Conservation (phyloP, 345 rosid genomes). For the Luvunga scandens region DNA sequence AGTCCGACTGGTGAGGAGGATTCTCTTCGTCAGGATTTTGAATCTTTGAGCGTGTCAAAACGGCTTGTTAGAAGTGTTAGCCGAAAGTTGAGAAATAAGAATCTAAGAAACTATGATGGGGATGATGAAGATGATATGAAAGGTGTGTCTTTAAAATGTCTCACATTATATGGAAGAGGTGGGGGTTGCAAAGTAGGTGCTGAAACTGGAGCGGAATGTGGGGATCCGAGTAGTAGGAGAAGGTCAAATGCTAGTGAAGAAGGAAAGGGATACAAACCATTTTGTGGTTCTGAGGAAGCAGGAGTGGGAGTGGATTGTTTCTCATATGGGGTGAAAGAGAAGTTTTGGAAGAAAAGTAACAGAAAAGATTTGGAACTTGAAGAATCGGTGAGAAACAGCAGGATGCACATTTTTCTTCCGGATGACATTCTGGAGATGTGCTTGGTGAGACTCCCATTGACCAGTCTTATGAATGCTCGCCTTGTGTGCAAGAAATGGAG, state of each 20-base stretch:
- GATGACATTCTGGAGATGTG: conserved; percentile 93
- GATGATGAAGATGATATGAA: conserved; percentile 51
- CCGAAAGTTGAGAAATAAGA: conserved; percentile 68
- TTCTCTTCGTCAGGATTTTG: conserved; percentile 57
- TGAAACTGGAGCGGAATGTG: conserved; percentile 72
- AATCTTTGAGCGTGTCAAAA: conserved; percentile 67
- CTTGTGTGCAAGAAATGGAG: conserved; percentile 98
- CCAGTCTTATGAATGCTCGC: conserved; percentile 78
- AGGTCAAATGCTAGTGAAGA: conserved; percentile 83
- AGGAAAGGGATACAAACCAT: conserved; percentile 50
- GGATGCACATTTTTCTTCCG: conserved; percentile 71
- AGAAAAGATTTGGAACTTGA: conserved; percentile 48
- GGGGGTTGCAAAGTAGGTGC: conserved; percentile 98
- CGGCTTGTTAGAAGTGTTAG: conserved; percentile 76
- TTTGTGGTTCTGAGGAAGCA: conserved; percentile 71
- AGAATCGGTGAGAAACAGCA: conserved; percentile 38
- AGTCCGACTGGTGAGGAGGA: conserved; percentile 44
- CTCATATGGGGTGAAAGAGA: conserved; percentile 81
- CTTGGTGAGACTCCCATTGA: conserved; percentile 82
- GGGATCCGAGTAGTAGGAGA: conserved; percentile 71
- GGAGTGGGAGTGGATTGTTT: conserved; percentile 79
- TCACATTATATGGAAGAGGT: conserved; percentile 65
- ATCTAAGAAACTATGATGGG: conserved; percentile 36
- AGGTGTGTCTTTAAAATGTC: conserved; percentile 66
- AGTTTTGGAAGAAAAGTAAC: conserved; percentile 69